Conservation (phyloP, 78 protist species). For the Emiliania huxleyi region DNA sequence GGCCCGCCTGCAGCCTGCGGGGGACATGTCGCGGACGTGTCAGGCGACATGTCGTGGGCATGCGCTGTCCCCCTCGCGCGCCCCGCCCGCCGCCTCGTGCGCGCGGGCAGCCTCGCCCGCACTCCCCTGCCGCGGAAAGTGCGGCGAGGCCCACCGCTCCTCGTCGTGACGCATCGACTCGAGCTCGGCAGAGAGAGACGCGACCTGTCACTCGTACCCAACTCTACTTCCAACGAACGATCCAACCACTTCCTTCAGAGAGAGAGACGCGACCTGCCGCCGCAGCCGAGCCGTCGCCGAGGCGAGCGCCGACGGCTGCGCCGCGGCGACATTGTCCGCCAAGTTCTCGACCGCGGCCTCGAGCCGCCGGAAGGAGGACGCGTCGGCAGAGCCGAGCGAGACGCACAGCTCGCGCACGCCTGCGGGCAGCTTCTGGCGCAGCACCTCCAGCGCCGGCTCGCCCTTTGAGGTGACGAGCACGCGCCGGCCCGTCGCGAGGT, state of each 20-base stretch:
- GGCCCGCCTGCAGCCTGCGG: background rate
- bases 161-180: background rate
- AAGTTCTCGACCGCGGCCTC: constrained; percentile 10
- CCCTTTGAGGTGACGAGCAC: constrained; percentile 28
- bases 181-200: background rate
- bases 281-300: background rate
- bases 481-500: constrained; percentile 17
- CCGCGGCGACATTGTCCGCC: background rate
- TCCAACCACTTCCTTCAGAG: no score
- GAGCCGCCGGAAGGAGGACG: background rate
- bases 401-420: constrained; percentile 24
- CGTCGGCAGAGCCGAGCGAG: constrained; percentile 16
- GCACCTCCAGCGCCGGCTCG: constrained; percentile 24
- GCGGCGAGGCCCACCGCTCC: constrained; percentile 22
- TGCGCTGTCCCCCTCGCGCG: no score
- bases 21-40: no score
- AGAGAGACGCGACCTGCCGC: background rate
- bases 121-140: no score
- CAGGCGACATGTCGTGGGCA: no score
- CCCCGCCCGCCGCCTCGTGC: no score
- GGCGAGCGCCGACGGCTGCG: background rate
- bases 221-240: no score
- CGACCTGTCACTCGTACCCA: background rate
- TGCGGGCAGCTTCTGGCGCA: background rate
- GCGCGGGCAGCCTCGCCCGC: no score